Base-by-base conservation (phyloP, 495 filamentous ascomycete genomes). In the Xylaria flabelliformis region DNA sequence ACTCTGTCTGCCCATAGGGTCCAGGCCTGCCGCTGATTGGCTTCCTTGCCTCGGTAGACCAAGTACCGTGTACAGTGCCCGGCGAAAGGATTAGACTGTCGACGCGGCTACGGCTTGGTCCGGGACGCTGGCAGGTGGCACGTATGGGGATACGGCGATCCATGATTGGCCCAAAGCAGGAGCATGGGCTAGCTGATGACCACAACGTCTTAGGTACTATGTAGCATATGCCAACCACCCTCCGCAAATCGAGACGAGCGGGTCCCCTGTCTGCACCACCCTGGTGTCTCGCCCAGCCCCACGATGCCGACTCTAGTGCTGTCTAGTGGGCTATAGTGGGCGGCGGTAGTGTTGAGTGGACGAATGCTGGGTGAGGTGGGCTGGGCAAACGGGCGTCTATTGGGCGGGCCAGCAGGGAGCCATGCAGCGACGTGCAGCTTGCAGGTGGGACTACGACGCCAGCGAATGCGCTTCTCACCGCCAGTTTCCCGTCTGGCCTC, bases 401-500 rank as follows among this genome's bases (percentile, higher is more conserved):
- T 80, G 78, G 78, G 24, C 61, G 26, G 42, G 42, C 53, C 51
- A 55, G 68, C 74, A 39, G 41, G 62, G 62, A 50, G 61, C 58
- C 62, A 66, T 64, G 69, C 61, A 71, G 34, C 62, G 41, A 67
- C 63, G 46, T 79, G 76, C 77, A 79, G 71, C 74, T 70, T 79
- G 77, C 76, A 79, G 77, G 77, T 79, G 77, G 77, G 77, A 76
- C 76, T 70, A 64, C 72, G 73, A 79, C 76, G 77, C 77, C 77
- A 79, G 76, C 77, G 73, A 72, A 76, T 79, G 74, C 75, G 72
- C 76, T 75, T 71, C 76, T 78, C 77, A 79, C 77, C 77, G 77
- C 77, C 77, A 79, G 77, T 79, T 79, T 79, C 75, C 77, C 75
- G 77, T 74, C 67, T 77, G 72, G 71, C 73, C 77, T 79, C 77